These are phyloP conservation scores for Phytophthora kernoviae DNA, from an alignment of 352 stramenopile genomes.

Conservation along the genomic window DNA sequence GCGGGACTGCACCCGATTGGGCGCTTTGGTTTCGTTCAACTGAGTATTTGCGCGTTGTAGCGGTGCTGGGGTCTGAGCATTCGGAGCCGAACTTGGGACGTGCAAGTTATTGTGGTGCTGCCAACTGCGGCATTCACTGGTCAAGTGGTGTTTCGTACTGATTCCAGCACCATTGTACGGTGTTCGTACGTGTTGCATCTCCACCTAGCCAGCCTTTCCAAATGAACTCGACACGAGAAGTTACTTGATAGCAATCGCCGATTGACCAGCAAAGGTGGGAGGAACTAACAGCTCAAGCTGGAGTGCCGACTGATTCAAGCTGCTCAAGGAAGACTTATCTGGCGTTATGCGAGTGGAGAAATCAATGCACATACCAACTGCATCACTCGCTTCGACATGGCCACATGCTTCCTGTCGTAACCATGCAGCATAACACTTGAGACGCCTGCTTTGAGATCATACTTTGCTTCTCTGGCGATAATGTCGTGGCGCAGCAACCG, in stretches of 20 bases:
- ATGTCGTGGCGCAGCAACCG: constrained; percentile 21
- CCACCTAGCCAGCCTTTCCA: constrained; percentile 38
- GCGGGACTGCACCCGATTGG: too few species aligned
- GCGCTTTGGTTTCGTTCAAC: too few species aligned
- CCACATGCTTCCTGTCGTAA: constrained; percentile 8
- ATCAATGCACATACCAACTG: constrained; percentile 42
- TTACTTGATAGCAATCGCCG: not conserved
- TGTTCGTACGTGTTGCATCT: not conserved
- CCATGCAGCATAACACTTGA: not conserved
- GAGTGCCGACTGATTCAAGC: constrained; percentile 25
- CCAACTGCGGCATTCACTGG: not conserved
- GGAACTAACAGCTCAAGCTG: constrained; percentile 30
- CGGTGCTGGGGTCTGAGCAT: too few species aligned
- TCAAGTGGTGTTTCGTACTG: not conserved
- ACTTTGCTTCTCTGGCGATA: constrained; percentile 21
- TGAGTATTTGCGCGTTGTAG: too few species aligned
- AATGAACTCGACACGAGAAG: constrained; percentile 21
- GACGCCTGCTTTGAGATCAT: constrained; percentile 10
- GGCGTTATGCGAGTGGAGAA: constrained; percentile 25
- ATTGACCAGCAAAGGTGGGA: too few species aligned
- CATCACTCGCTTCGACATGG: constrained; percentile 39
- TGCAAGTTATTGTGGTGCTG: not conserved
- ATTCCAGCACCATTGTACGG: not conserved
- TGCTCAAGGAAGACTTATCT: constrained; percentile 25
- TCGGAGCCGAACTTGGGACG: too few species aligned